A percentile compares a stretch with the other conserved stretches of the same genome.
Conservation (phyloP, 2,329 filamentous ascomycete species). For the Epichloe festucae region DNA sequence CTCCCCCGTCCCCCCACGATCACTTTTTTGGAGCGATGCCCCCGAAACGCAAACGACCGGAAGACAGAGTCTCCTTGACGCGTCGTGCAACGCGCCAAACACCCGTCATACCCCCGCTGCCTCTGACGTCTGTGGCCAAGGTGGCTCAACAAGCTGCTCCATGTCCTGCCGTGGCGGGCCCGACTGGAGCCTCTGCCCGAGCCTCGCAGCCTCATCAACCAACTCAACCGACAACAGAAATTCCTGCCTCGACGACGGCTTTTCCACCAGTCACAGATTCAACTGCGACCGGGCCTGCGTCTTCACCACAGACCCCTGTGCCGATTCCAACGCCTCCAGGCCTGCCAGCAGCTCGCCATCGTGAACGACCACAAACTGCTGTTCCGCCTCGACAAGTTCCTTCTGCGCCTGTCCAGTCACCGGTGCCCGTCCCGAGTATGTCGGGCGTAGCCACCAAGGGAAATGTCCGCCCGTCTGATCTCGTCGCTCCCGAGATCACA, state of each 20-base stretch:
- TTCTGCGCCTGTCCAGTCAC: conserved; percentile 1
- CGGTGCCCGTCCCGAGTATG: conserved; percentile 4
- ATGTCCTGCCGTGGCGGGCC: background rate
- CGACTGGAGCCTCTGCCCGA: background rate
- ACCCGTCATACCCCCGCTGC: conserved; percentile 17
- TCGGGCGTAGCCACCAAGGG: conserved; percentile 9
- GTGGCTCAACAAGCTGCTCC: conserved; percentile 6
- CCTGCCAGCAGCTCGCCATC: conserved; percentile 13
- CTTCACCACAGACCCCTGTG: conserved; percentile 9
- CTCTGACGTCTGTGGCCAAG: conserved; percentile 8
- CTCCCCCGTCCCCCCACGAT: background rate
- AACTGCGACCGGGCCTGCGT: conserved; percentile 6
- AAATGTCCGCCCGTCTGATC: conserved; percentile 19
- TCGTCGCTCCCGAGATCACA: conserved; percentile 28
- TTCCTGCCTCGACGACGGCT: background rate
- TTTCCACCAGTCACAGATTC: conserved; percentile 2
- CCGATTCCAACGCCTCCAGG: conserved; percentile 8
- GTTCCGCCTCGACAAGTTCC: background rate
- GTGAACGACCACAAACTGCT: conserved; percentile 7
- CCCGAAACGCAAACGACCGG: conserved; percentile 24
- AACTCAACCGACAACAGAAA: background rate
- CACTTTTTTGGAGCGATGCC: conserved; percentile 16
- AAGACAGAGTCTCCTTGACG: conserved; percentile 16
- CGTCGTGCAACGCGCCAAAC: conserved; percentile 29
- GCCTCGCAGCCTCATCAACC: background rate